Evolutionary conservation across 164 flowering plant genomes (phyloP).

Genomic region (Tinospora cordifolia): DNA sequence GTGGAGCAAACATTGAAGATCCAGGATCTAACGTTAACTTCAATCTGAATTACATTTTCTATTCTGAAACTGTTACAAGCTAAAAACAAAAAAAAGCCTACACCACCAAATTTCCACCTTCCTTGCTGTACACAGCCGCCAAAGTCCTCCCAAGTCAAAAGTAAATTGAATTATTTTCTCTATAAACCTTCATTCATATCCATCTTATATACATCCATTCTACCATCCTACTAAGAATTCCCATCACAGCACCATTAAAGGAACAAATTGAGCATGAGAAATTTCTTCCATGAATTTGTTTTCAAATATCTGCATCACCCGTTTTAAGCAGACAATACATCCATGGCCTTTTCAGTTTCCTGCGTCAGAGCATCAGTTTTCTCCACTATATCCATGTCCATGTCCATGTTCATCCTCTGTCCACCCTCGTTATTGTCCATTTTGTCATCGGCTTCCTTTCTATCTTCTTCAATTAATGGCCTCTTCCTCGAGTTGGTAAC

Average conservation of each 20-base stretch:
- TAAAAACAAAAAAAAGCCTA: background rate
- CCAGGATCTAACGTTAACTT: background rate
- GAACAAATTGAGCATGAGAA: background rate
- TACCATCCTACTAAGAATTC: background rate
- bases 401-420: slow-evolving; percentile 8
- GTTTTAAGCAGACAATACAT: slow-evolving; percentile 19
- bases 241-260: background rate
- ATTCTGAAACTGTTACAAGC: background rate
- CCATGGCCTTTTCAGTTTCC: slow-evolving; percentile 25
- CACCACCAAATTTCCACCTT: background rate
- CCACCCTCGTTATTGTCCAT: slow-evolving; percentile 14
- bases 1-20: background rate
- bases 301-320: too few species aligned
- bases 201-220: slow-evolving; percentile 8
- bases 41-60: background rate
- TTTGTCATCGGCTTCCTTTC: slow-evolving; percentile 17
- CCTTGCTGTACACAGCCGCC: background rate
- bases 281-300: background rate
- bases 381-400: background rate
- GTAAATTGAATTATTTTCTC: background rate
- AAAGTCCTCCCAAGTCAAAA: background rate
- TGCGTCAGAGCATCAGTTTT: slow-evolving; percentile 13
- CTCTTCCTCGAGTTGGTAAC: slow-evolving; percentile 18
- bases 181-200: background rate
- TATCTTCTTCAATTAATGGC: slow-evolving; percentile 16